Percentiles rank a stretch among this genome's conserved stretches.
phyloP scores from a whole-genome alignment of 2,329 filamentous ascomycete species.

The Scortechinia acanthostroma region DNA sequence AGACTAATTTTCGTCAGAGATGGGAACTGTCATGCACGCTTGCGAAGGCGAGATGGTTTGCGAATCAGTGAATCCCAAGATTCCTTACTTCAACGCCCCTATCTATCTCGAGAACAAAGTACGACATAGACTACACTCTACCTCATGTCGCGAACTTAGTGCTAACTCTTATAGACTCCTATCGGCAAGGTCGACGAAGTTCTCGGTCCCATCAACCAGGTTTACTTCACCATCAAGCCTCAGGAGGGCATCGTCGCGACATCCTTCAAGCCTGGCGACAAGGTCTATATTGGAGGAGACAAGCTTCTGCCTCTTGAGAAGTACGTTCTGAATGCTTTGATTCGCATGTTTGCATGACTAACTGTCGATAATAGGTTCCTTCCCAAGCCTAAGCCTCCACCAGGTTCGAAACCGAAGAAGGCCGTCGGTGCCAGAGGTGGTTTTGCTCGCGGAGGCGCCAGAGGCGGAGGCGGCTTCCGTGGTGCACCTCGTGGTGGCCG shows the following conservation, averaged over 20 bases:
- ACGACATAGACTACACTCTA: no score
- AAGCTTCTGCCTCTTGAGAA: conserved; percentile 63
- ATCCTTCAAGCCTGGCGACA: conserved; percentile 64
- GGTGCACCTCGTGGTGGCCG: conserved; percentile 10
- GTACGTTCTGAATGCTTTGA: conserved; percentile 12
- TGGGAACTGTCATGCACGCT: conserved; percentile 62
- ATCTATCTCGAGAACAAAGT: conserved; percentile 71
- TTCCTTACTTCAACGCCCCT: conserved; percentile 69
- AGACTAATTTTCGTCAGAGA: conserved; percentile 47
- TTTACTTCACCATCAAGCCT: conserved; percentile 68
- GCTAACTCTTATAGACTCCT: conserved; percentile 42
- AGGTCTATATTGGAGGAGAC: conserved; percentile 65
- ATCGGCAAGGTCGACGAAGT: conserved; percentile 69
- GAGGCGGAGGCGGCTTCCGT: conserved; percentile 31
- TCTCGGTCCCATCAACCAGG: conserved; percentile 63
- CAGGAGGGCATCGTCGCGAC: conserved; percentile 64
- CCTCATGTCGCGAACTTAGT: no score
- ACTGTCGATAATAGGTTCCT: conserved; percentile 35
- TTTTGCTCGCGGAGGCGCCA: conserved; percentile 33
- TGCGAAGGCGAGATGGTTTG: conserved; percentile 67
- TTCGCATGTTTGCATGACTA: background rate
- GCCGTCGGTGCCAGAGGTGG: conserved; percentile 7
- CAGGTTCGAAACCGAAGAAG: background rate
- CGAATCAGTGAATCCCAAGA: conserved; percentile 63
- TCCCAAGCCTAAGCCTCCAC: conserved; percentile 49